Conservation (phyloP, 345 rosid species). For the Limnanthes douglasii region DNA sequence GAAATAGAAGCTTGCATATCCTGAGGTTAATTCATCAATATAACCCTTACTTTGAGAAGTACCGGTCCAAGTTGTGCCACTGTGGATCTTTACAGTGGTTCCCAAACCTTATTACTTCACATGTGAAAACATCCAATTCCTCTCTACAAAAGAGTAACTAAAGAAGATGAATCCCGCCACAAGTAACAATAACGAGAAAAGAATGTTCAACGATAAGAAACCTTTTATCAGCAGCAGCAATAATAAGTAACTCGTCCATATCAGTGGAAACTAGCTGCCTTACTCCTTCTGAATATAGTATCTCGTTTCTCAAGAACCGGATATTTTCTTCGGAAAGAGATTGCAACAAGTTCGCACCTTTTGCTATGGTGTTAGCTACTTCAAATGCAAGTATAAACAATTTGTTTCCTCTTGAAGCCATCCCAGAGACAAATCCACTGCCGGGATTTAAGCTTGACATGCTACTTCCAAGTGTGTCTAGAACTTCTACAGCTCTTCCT, state of each 20-base stretch:
- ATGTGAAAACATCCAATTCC: slow-evolving; percentile 60
- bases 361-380: slow-evolving; percentile 84
- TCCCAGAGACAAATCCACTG: slow-evolving; percentile 37
- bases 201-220: too few species aligned
- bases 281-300: slow-evolving; percentile 53
- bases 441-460: slow-evolving; percentile 52
- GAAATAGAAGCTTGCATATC: too few species aligned
- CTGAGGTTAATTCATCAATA: neutral
- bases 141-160: slow-evolving; percentile 29
- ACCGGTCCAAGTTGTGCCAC: slow-evolving; percentile 76
- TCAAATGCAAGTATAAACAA: slow-evolving; percentile 66
- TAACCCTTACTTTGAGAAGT: slow-evolving; percentile 49
- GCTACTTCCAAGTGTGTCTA: slow-evolving; percentile 70
- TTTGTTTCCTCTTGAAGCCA: slow-evolving; percentile 33
- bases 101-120: slow-evolving; percentile 85
- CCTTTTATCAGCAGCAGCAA: slow-evolving; percentile 95
- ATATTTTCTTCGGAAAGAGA: slow-evolving; percentile 59
- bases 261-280: slow-evolving; percentile 54
- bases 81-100: slow-evolving; percentile 71
- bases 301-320: slow-evolving; percentile 41
- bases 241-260: slow-evolving; percentile 36
- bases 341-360: slow-evolving; percentile 54
- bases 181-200: neutral
- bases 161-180: neutral
- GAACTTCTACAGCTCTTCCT: slow-evolving; percentile 56